Base-by-base conservation (phyloP, 495 filamentous ascomycete genomes). In the Trichocladium uniseriatum region DNA sequence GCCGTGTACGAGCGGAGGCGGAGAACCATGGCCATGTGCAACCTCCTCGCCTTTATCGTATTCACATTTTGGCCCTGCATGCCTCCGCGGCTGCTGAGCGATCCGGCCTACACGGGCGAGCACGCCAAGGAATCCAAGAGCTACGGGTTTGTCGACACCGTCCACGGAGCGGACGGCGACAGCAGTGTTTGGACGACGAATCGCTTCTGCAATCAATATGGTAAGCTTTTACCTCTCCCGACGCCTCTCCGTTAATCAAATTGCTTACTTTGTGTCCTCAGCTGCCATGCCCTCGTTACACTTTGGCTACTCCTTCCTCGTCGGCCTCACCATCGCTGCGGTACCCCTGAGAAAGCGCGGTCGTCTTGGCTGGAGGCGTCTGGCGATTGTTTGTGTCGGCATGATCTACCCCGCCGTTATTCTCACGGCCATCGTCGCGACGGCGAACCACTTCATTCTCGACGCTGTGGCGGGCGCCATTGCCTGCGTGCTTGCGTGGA, bases 221-320 rank as follows among this genome's bases (percentile, higher is more conserved):
- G 59, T 58, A 28, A 49, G 58, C n/a, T n/a, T n/a, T n/a, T 50
- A 7, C 28, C 39, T 21, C 39, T 21, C 16, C 13, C 11, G n/a
- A 8, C 24, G 24, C 24, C 29, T n/a, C 14, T 9, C 9, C 16
- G 11, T 14, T 14, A 8, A 20, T 8, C 6, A 38, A 5, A 6
- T 18, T 21, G 11, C 44, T 51, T 20, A 50, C 43, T 14, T 13
- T 13, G 2, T 14, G 3, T 29, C 6, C 2, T 11, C 16, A 64
- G 85, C 85, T 20, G 85, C 85, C 14, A 89, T 89, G 85, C 85
- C 85, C 6, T 82, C 81, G 14, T 74, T 89, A 53, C 84, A 89
- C 60, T 89, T 89, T 61, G 85, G 83, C 10, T 89, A 88, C 57
- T 81, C 84, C 6, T 77, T 89, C 28, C 76, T 85, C 60, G 82